phyloP scores from a whole-genome alignment of 805 yeast species.

The Wickerhamomyces strasburgensis region DNA sequence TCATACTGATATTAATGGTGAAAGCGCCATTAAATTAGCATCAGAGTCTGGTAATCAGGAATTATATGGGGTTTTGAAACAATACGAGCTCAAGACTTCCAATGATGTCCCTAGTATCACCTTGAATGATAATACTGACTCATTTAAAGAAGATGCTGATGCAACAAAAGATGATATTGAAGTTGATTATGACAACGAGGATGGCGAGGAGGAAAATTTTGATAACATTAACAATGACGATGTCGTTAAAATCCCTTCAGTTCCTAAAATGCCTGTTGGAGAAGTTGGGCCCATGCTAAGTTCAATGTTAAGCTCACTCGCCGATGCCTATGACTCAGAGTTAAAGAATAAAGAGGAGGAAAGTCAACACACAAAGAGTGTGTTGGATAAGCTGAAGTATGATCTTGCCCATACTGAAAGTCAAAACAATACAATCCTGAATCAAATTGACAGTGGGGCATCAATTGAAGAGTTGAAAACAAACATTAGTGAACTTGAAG shows the following conservation, averaged over 20 bases:
- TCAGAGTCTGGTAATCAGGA: constrained; percentile 47
- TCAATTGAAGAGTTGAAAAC: constrained; percentile 16
- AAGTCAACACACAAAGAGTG: constrained; percentile 40
- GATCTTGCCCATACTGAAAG: constrained; percentile 35
- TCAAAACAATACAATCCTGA: constrained; percentile 25
- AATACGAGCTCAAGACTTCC: constrained; percentile 26
- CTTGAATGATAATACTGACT: constrained; percentile 5
- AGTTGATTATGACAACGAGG: background rate
- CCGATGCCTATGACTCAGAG: constrained; percentile 51
- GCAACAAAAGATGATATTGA: too few relatives aligned
- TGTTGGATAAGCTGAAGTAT: constrained; percentile 36
- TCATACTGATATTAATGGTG: constrained; percentile 77
- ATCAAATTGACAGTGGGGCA: constrained; percentile 18
- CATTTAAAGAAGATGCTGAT: constrained; percentile 4
- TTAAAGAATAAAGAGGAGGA: constrained; percentile 52
- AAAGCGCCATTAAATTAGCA: constrained; percentile 81
- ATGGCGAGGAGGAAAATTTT: constrained; percentile 11
- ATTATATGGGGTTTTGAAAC: constrained; percentile 37
- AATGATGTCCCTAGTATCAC: constrained; percentile 1
- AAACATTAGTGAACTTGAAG: constrained; percentile 15
- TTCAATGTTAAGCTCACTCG: constrained; percentile 39
- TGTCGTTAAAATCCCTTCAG: constrained; percentile 3
- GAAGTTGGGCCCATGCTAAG: constrained; percentile 26
- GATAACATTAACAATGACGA: background rate
- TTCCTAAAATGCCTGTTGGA: constrained; percentile 20